Percentiles rank a stretch among this genome's conserved stretches.
Evolutionary conservation across 805 yeast genomes (phyloP).

Genomic region (Schwanniomyces pseudopolymorphus): DNA sequence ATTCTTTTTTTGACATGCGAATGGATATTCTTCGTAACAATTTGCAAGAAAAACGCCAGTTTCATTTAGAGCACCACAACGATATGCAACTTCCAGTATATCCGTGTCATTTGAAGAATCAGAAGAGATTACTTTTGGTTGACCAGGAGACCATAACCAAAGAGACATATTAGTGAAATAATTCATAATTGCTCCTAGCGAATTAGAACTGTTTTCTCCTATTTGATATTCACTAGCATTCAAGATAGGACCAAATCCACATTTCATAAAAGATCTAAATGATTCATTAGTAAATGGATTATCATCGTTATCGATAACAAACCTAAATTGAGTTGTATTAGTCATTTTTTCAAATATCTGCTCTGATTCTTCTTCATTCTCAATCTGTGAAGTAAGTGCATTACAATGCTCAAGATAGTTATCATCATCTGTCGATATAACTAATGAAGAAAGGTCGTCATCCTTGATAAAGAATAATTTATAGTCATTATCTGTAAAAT

Average conservation of each 20-base stretch:
- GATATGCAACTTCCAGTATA: conserved; percentile 21
- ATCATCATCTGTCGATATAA: conserved; percentile 3
- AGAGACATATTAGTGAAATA: conserved; percentile 30
- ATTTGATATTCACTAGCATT: conserved; percentile 23
- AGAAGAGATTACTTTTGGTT: conserved; percentile 43
- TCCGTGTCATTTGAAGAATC: neutral
- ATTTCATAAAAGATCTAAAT: conserved; percentile 38
- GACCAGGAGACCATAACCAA: conserved; percentile 76
- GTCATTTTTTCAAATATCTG: conserved; percentile 12
- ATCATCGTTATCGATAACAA: conserved; percentile 31
- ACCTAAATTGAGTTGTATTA: conserved; percentile 23
- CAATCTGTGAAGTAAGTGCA: too few relatives aligned
- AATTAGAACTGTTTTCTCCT: conserved; percentile 10
- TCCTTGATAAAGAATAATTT: conserved; percentile 13
- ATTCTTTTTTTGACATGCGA: conserved; percentile 52
- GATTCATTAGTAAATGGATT: conserved; percentile 38
- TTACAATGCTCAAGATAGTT: conserved; percentile 5
- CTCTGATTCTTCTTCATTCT: neutral
- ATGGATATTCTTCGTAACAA: conserved; percentile 55
- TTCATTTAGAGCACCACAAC: conserved; percentile 40
- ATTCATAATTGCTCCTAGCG: conserved; percentile 26
- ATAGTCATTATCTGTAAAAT: conserved; percentile 20
- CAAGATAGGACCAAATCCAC: conserved; percentile 71
- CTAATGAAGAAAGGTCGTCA: neutral
- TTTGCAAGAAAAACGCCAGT: conserved; percentile 66